Evolutionary conservation across 768 basidiomycete species (phyloP).

Genomic region (Calocera cornea): DNA sequence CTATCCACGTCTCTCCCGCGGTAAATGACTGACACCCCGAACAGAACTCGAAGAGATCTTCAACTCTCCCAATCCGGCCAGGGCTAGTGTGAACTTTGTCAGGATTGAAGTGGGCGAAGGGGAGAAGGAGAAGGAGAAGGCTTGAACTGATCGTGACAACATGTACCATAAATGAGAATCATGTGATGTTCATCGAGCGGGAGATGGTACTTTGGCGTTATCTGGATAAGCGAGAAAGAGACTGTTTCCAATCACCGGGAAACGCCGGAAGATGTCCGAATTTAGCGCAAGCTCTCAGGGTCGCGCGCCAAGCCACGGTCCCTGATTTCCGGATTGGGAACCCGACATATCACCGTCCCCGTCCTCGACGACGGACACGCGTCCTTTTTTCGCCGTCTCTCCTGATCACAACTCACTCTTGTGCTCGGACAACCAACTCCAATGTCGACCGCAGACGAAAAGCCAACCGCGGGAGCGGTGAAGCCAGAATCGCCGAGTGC

Average conservation of each 20-base stretch:
- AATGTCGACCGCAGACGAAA: background rate
- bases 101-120: background rate
- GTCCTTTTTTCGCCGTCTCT: background rate
- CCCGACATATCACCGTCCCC: too few relatives aligned
- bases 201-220: too few relatives aligned
- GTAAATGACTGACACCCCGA: background rate
- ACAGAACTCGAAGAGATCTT: constrained; percentile 25
- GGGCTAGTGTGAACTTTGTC: background rate
- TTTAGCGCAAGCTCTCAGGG: too few relatives aligned
- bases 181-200: too few relatives aligned
- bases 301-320: too few relatives aligned
- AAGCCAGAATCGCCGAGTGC: background rate
- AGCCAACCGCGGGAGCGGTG: background rate
- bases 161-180: too few relatives aligned
- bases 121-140: background rate
- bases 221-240: too few relatives aligned
- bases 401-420: background rate
- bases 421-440: background rate
- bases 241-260: too few relatives aligned
- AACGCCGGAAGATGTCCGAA: too few relatives aligned
- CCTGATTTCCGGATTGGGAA: too few relatives aligned
- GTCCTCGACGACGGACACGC: background rate
- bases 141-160: background rate
- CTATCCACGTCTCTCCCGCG: background rate
- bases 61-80: constrained; percentile 10